These are phyloP conservation scores for Phytopythium oedochilum DNA, from an alignment of 352 stramenopile species.

Conservation along the genomic window DNA sequence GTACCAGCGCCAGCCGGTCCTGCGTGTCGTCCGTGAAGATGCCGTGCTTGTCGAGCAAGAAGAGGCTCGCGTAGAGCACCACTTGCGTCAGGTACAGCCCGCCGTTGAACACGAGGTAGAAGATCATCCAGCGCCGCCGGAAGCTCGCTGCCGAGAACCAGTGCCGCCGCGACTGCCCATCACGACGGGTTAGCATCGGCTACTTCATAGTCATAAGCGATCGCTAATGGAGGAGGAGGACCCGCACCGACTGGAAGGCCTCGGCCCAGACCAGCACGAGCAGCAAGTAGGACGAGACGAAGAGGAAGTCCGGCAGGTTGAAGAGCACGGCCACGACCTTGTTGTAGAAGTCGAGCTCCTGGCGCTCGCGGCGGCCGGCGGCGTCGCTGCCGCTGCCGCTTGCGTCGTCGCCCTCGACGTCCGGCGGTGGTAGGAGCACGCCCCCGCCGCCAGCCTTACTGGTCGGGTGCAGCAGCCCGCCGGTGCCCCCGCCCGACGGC, in stretches of 20 bases:
- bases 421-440: slow-evolving; percentile 8
- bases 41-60: slow-evolving; percentile 76
- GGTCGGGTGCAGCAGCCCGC: slow-evolving; percentile 11
- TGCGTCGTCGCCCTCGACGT: slow-evolving; percentile 11
- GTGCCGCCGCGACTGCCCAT: slow-evolving; percentile 70
- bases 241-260: slow-evolving; percentile 79
- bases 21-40: slow-evolving; percentile 78
- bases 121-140: slow-evolving; percentile 87
- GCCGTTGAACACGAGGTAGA: slow-evolving; percentile 91
- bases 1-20: slow-evolving; percentile 64
- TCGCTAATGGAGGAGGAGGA: background rate
- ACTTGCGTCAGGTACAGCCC: slow-evolving; percentile 85
- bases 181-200: background rate
- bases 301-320: slow-evolving; percentile 91
- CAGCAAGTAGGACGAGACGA: slow-evolving; percentile 88
- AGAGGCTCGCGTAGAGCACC: slow-evolving; percentile 86
- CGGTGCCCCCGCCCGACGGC: slow-evolving; percentile 16
- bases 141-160: slow-evolving; percentile 88
- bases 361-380: slow-evolving; percentile 23
- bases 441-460: slow-evolving; percentile 5
- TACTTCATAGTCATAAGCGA: too few relatives aligned
- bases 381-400: slow-evolving; percentile 7
- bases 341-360: slow-evolving; percentile 87
- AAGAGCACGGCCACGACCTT: slow-evolving; percentile 90
- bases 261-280: slow-evolving; percentile 91